Evolutionary conservation across 1,284 basidiomycete genomes (phyloP), one percentile per base, ranked within the genome.

Genomic region (Chiua sp.): DNA sequence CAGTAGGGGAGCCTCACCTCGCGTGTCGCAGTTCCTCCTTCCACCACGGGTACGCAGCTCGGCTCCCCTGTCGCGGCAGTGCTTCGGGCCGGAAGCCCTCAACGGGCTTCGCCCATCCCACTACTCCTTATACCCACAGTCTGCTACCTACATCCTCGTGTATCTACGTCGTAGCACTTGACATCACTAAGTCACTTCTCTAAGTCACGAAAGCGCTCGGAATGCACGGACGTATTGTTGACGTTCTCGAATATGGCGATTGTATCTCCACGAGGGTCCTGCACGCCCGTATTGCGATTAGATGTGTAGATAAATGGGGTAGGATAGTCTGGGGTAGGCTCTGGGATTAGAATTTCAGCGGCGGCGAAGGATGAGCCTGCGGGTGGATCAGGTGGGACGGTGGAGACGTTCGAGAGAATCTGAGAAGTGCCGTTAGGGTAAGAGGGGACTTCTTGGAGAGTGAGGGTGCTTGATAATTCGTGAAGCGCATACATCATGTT

Each of bases 231-330:
- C n/a, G 82, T 80, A 57, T 75, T 70, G 56, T 76, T 56, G 23
- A 81, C 70, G 58, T 79, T 78, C 65, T 84, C 76, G 65, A 85
- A 87, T 59, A 91, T 83, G 12, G 86, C 84, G 62, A 90, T 87
- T 0, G 83, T 78, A 71, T 90, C 88, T 12, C 87, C 87, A 6
- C 74, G 77, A 58, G 76, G 70, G 59, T 78, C 81, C 67, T 78
- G 80, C 50, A 74, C 78, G 11, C 81, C 84, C 0, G 72, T 81
- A 70, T 90, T 87, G 56, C 88, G 81, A 75, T 91, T 91, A n/a
- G 87, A 88, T 32, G 81, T 81, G 74, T 90, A 91, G 60, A 91
- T 81, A 67, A 85, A 87, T 1, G 82, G 80, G 0, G 65, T 77
- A 0, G 80, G 80, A 77, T 84, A 88, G 15, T 72, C 61, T 3